Evolutionary conservation across 352 stramenopile genomes (phyloP), one percentile per base, ranked within the genome.

Genomic region (Phytophthora megakarya): DNA sequence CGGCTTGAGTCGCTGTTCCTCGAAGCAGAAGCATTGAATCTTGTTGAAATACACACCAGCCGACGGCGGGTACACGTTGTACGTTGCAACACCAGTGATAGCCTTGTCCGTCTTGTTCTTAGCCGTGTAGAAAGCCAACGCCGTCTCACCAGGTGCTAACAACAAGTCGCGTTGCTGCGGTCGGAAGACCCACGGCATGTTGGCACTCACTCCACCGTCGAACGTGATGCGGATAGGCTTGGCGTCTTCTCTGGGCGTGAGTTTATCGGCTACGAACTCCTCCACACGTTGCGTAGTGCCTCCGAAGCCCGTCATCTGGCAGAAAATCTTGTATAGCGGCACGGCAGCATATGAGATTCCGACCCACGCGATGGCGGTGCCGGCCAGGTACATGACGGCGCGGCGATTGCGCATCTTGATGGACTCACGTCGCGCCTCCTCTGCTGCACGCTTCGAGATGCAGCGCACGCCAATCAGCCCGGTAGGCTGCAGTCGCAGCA

Each of bases 1-100:
- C 6, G 95, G 86, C 52, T 98, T 91, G 6, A 99, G 79, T 16
- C 97, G 85, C 75, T 99, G 98, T 79, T 99, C 97, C 73, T 99
- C 98, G 69, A 99, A 99, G 75, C 98, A 99, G 78, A 99, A 99
- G 75, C 98, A 99, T 81, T 99, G 97, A 71, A 99, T 99, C 79
- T 99, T 99, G 85, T 99, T 99, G 75, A 99, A 99, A 76, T 99
- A 99, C 33, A 99, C 84, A 25, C 98, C 80, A 7, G 89, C 84
- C 55, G 98, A 97, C 23, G 96, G 95, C 32, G 98, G 98, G 68
- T 98, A 97, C 49, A 99, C 97, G 76, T 99, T 99, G 85, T 99
- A 99, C 23, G 97, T 99, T n/a, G 97, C 96, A 23, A 99, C 97
- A 51, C 98, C 97, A 30, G 97, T 99, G 55, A 99, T 98, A 22